phyloP scores from a whole-genome alignment of 78 protist species.

The Chrysochromulina parva region DNA sequence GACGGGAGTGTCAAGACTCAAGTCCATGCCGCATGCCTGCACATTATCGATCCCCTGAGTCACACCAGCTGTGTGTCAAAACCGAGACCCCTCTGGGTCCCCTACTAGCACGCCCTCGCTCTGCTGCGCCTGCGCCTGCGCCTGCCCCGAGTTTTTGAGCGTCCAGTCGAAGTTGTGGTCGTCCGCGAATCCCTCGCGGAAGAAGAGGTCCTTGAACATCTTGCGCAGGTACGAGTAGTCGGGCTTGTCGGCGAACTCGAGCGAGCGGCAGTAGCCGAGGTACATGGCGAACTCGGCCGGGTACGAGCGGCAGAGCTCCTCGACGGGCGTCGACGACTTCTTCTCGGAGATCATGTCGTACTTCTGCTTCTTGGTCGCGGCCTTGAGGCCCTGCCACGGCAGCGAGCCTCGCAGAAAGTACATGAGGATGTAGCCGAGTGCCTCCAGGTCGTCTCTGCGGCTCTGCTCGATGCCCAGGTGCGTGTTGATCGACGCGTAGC shows the following conservation, averaged over 20 bases:
- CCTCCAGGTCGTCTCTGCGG: constrained; percentile 94
- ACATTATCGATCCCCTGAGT: too few relatives aligned
- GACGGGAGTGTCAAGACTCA: too few relatives aligned
- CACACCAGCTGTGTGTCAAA: too few relatives aligned
- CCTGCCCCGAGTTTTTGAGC: too few relatives aligned
- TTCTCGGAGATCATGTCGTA: background rate
- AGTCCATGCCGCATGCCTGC: too few relatives aligned
- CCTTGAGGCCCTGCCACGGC: constrained; percentile 86
- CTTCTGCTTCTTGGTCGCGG: constrained; percentile 5
- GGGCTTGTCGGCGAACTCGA: constrained; percentile 77
- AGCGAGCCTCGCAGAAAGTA: constrained; percentile 71
- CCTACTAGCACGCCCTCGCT: too few relatives aligned
- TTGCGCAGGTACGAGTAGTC: constrained; percentile 73
- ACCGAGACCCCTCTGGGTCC: too few relatives aligned
- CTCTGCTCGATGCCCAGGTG: constrained; percentile 83
- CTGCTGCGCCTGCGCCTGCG: too few relatives aligned
- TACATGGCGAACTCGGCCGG: constrained; percentile 62
- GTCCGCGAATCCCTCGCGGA: too few relatives aligned
- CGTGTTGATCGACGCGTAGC: constrained; percentile 63
- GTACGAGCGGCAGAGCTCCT: constrained; percentile 23
- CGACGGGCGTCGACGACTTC: constrained; percentile 37
- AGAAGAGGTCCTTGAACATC: constrained; percentile 37
- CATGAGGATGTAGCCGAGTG: constrained; percentile 77
- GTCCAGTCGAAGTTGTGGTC: too few relatives aligned
- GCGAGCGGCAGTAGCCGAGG: constrained; percentile 63